Conservation (phyloP, 2,329 filamentous ascomycete genomes). For the Fusarium praegraminearum region DNA sequence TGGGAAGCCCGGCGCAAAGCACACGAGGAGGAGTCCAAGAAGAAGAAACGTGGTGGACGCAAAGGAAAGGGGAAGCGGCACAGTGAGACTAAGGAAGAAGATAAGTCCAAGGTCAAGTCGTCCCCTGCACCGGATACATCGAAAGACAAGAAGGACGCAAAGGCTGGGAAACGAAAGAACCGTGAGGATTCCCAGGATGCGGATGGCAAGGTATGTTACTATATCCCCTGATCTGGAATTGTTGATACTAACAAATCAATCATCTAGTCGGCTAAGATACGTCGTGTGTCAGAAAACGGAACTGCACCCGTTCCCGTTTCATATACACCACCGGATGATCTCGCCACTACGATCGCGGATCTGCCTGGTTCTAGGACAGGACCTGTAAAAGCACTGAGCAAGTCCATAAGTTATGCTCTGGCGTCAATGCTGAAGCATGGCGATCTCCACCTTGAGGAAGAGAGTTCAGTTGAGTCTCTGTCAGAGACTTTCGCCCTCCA, state of each 20-base stretch:
- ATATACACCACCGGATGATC: conserved; percentile 65
- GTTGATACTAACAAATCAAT: conserved; percentile 7
- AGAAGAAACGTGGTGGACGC: conserved; percentile 69
- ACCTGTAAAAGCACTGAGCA: conserved; percentile 77
- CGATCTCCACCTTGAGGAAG: conserved; percentile 71
- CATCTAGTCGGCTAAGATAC: conserved; percentile 58
- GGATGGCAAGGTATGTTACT: conserved; percentile 60
- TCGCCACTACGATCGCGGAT: conserved; percentile 63
- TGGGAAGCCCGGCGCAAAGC: conserved; percentile 80
- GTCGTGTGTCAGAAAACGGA: conserved; percentile 67
- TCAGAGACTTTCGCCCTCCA: conserved; percentile 79
- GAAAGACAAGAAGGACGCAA: conserved; percentile 64
- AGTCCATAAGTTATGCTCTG: conserved; percentile 75
- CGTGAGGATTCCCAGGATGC: conserved; percentile 68
- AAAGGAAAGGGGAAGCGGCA: conserved; percentile 73
- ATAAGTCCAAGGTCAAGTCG: conserved; percentile 58
- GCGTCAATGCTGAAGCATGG: conserved; percentile 74
- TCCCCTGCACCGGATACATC: conserved; percentile 58
- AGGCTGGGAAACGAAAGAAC: conserved; percentile 68
- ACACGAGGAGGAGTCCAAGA: conserved; percentile 71
- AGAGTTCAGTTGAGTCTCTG: conserved; percentile 71
- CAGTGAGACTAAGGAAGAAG: conserved; percentile 75
- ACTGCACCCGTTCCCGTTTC: conserved; percentile 45
- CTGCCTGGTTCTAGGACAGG: conserved; percentile 74
- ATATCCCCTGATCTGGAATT: neutral